These are phyloP conservation scores for Boletus fagicola DNA, from an alignment of 768 basidiomycete species.

Conservation along the genomic window DNA sequence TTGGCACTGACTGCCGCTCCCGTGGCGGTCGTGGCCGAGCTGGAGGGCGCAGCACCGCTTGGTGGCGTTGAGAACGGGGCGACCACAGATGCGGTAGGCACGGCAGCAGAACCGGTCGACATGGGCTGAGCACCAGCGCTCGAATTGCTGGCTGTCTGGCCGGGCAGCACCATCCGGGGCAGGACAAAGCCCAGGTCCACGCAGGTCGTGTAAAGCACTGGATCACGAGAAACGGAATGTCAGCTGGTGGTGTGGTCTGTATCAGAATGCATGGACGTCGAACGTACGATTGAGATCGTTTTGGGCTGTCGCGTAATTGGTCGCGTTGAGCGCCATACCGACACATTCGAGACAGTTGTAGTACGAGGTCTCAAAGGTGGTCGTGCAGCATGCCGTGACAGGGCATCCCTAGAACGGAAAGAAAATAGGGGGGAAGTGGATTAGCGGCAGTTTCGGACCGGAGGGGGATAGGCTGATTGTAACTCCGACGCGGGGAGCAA, in stretches of 20 bases:
- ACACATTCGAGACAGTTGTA: constrained; percentile 45
- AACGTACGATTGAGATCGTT: constrained; percentile 36
- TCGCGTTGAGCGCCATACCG: constrained; percentile 24
- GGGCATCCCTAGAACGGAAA: constrained; percentile 27
- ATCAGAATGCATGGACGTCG: too few relatives aligned
- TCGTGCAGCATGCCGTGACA: constrained; percentile 38
- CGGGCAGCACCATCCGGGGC: constrained; percentile 24
- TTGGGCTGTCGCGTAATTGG: constrained; percentile 33
- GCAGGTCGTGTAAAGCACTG: constrained; percentile 29
- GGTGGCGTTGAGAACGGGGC: constrained; percentile 1
- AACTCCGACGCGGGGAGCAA: constrained; percentile 3
- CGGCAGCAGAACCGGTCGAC: background rate
- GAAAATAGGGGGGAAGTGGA: background rate
- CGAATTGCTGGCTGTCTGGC: constrained; percentile 21
- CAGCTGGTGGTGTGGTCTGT: background rate
- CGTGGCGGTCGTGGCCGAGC: background rate
- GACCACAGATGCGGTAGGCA: background rate
- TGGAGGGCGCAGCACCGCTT: background rate
- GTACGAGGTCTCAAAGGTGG: constrained; percentile 38
- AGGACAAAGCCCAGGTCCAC: constrained; percentile 26
- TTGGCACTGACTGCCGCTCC: constrained; percentile 1
- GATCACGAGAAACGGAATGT: background rate
- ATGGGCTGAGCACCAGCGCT: background rate
- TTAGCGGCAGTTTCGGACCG: background rate
- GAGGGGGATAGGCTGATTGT: background rate